These are phyloP conservation scores for Phytopythium vexans DNA, from an alignment of 352 stramenopile genomes.

Conservation along the genomic window DNA sequence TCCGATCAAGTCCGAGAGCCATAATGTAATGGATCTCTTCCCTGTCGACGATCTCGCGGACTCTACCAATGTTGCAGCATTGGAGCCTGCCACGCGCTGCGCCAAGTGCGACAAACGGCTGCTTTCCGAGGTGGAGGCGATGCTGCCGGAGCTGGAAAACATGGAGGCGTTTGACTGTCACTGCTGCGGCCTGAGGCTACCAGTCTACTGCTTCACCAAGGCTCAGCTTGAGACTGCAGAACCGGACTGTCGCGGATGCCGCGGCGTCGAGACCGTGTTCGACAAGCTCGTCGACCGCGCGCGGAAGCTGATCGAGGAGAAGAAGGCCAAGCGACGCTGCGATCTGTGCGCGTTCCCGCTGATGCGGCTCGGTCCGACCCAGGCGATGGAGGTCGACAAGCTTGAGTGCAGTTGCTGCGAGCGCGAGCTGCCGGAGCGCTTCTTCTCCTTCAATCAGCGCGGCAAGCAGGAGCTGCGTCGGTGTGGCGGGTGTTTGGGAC, in stretches of 20 bases:
- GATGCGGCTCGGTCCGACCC: neutral
- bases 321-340: neutral
- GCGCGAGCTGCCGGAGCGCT: neutral
- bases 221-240: too few relatives aligned
- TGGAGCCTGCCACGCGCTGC: neutral
- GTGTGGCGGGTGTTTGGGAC: conserved; percentile 1
- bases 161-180: too few relatives aligned
- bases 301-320: neutral
- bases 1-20: too few relatives aligned
- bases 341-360: neutral
- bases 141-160: too few relatives aligned
- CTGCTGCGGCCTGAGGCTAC: too few relatives aligned
- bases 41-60: neutral
- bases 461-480: neutral
- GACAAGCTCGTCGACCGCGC: too few relatives aligned
- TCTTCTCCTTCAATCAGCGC: conserved; percentile 1
- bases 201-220: too few relatives aligned
- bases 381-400: neutral
- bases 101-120: neutral
- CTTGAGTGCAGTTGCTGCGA: conserved; percentile 1
- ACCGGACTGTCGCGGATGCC: too few relatives aligned
- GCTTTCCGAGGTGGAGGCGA: too few relatives aligned
- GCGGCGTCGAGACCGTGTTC: too few relatives aligned
- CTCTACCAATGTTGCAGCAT: too few relatives aligned
- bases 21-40: neutral